Conservation (phyloP, 2,329 filamentous ascomycete species). For the Microdochium bolleyi region DNA sequence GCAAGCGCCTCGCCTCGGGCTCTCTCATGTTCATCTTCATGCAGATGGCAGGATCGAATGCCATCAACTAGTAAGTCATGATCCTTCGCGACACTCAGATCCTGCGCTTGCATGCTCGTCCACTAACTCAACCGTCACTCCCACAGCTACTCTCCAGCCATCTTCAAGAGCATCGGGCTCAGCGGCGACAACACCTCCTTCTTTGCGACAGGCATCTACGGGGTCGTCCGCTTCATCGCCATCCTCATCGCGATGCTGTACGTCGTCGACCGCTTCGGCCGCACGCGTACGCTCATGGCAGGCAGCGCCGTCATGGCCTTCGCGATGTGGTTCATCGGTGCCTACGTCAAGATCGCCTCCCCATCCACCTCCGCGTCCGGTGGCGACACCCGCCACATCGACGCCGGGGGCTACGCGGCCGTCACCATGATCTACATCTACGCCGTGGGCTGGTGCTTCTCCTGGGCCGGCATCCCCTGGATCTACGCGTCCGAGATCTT, state of each 20-base stretch:
- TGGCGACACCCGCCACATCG: constrained; percentile 14
- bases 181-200: not conserved
- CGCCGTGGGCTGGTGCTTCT: not conserved
- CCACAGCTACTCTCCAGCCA: not conserved
- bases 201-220: constrained; percentile 4
- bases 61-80: constrained; percentile 2
- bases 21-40: not conserved
- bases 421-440: constrained; percentile 1
- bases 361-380: constrained; percentile 18
- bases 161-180: not conserved
- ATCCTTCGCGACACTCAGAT: no score
- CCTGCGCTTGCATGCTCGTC: no score
- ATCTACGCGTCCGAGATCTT: constrained; percentile 1
- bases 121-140: no score
- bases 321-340: constrained; percentile 32
- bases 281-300: not conserved
- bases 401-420: not conserved
- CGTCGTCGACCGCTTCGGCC: constrained; percentile 1
- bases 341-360: constrained; percentile 27
- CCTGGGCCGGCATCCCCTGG: not conserved
- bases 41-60: constrained; percentile 1
- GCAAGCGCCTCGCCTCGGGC: constrained; percentile 1
- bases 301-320: constrained; percentile 21
- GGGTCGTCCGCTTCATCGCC: constrained; percentile 11
- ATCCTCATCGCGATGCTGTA: not conserved